phyloP scores from a whole-genome alignment of 805 yeast species.

The Saccharomycodes ludwigii region DNA sequence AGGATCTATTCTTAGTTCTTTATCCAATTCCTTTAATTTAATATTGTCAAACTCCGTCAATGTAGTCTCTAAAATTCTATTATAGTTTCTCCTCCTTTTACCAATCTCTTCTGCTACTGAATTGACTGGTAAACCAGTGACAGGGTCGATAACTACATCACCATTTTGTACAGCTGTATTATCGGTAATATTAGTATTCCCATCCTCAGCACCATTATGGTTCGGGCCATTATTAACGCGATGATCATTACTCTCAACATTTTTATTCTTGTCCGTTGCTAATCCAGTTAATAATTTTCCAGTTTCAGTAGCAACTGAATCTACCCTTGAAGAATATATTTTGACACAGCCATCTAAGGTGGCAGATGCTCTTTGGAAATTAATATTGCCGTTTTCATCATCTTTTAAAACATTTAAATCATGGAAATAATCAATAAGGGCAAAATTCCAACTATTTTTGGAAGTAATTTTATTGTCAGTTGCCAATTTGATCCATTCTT shows the following conservation, averaged over 20 bases:
- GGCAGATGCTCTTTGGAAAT: slow-evolving; percentile 83
- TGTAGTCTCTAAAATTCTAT: slow-evolving; percentile 29
- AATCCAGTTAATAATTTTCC: slow-evolving; percentile 72
- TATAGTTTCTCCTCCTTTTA: slow-evolving; percentile 17
- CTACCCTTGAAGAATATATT: slow-evolving; percentile 82
- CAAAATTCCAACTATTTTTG: slow-evolving; percentile 81
- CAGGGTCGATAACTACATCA: slow-evolving; percentile 21
- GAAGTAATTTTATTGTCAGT: slow-evolving; percentile 77
- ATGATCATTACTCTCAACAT: slow-evolving; percentile 8
- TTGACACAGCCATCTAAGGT: slow-evolving; percentile 92
- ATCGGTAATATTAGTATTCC: slow-evolving; percentile 11
- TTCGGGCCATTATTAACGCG: no score
- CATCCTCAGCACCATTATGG: slow-evolving; percentile 18
- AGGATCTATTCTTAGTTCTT: slow-evolving; percentile 59
- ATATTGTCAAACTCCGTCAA: slow-evolving; percentile 39
- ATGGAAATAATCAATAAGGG: slow-evolving; percentile 82
- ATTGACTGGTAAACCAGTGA: slow-evolving; percentile 20
- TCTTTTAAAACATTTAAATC: slow-evolving; percentile 66
- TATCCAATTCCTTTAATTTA: slow-evolving; percentile 43
- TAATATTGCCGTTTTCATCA: slow-evolving; percentile 55
- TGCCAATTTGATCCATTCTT: slow-evolving; percentile 73
- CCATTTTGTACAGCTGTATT: slow-evolving; percentile 14
- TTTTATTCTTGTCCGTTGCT: slow-evolving; percentile 30
- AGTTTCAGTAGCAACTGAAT: slow-evolving; percentile 83
- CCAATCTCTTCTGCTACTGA: slow-evolving; percentile 13